Evolutionary conservation across 2,329 filamentous ascomycete genomes (phyloP), one percentile per base, ranked within the genome.

Genomic region (Fusarium continuum): DNA sequence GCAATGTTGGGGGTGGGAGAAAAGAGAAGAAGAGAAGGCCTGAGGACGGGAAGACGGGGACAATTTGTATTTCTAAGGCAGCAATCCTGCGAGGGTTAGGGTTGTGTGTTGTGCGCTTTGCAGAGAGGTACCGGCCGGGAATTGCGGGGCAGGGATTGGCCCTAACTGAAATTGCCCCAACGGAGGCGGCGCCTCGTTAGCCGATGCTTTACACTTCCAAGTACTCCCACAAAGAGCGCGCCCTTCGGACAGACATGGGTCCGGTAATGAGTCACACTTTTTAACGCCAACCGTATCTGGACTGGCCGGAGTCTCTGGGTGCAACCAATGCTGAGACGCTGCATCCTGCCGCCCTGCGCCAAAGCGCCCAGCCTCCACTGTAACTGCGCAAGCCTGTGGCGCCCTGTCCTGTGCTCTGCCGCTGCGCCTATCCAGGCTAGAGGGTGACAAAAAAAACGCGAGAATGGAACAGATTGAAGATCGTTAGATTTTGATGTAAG

Each of bases 31-130:
- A 66, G 71, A 51, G 63, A 55, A 67, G 61, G 60, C 55, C 59
- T 61, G 40, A 47, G 65, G 65, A 57, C 26, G 55, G 68, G 70
- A 69, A 72, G 68, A 57, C 52, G 53, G 69, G 68, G 63, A 72
- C 52, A 68, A 76, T 79, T 77, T 80, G 77, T 80, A 78, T 76
- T 76, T 79, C 74, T 79, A 77, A 82, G 79, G 79, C 79, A 81
- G 74, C 77, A 75, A 80, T 61, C 46, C 28, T 14, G 22, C 35
- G 36, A 55, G 55, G 50, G 70, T 70, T 63, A n/a, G n/a, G n/a
- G n/a, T n/a, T n/a, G n/a, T n/a, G n/a, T n/a, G n/a, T n/a, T 67
- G 68, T 69, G 65, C 25, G 55, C 46, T 19, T 41, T 35, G 19
- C 20, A n/a, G 7, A 20, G 23, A 43, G 48, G 48, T 70, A 68